Evolutionary conservation across 768 basidiomycete genomes (phyloP).

Genomic region (Punctularia strigosozonata): DNA sequence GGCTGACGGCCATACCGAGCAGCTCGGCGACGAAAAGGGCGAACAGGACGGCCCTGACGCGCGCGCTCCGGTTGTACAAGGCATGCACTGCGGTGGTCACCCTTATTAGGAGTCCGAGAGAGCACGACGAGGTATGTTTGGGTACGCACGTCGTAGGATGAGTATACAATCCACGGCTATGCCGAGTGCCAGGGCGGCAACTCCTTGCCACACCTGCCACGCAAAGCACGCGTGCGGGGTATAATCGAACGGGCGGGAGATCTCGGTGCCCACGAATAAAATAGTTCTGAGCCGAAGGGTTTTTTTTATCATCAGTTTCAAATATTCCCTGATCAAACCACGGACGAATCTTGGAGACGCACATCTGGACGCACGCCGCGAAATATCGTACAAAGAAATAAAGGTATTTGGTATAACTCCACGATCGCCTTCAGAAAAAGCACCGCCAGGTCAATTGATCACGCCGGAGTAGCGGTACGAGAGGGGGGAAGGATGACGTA

Average conservation of each 20-base stretch:
- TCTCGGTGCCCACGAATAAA: slow-evolving; percentile 9
- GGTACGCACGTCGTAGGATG: neutral
- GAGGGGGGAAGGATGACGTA: slow-evolving; percentile 14
- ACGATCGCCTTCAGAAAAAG: slow-evolving; percentile 10
- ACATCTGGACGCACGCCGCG: slow-evolving; percentile 17
- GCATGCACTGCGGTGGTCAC: slow-evolving; percentile 15
- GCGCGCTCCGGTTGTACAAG: slow-evolving; percentile 2
- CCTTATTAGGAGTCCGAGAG: slow-evolving; percentile 21
- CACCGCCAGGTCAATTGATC: neutral
- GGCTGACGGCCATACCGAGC: neutral
- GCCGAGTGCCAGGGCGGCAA: neutral
- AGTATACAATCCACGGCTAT: neutral
- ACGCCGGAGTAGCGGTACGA: neutral
- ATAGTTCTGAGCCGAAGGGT: slow-evolving; percentile 1
- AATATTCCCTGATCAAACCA: no score
- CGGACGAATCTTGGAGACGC: slow-evolving; percentile 5
- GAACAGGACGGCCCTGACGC: neutral
- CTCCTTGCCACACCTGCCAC: neutral
- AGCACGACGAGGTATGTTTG: slow-evolving; percentile 20
- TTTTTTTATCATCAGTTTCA: slow-evolving; percentile 19
- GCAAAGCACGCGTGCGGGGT: neutral
- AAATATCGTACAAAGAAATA: slow-evolving; percentile 20
- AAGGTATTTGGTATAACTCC: slow-evolving; percentile 19
- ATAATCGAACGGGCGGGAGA: neutral
- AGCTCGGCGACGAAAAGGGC: slow-evolving; percentile 2